Conservation (phyloP, 1,284 basidiomycete genomes). For the Irpex lacteus region DNA sequence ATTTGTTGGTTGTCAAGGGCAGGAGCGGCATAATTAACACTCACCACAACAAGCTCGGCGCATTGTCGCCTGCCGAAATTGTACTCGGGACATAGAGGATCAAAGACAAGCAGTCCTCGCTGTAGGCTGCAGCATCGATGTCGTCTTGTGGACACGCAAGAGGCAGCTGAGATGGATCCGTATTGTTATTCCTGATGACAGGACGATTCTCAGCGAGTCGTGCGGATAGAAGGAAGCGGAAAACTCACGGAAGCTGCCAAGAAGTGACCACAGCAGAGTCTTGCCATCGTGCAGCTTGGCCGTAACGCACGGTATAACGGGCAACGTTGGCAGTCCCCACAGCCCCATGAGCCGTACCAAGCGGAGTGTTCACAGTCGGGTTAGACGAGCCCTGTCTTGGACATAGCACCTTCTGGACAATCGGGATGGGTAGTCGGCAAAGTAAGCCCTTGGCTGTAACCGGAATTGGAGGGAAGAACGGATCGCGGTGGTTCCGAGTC, state of each 20-base stretch:
- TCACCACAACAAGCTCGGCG: constrained; percentile 67
- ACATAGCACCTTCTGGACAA: constrained; percentile 39
- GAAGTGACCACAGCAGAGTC: constrained; percentile 47
- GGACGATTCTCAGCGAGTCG: background rate
- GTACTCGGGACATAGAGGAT: constrained; percentile 65
- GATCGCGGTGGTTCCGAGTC: background rate
- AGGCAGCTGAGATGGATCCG: constrained; percentile 55
- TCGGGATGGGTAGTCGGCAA: constrained; percentile 43
- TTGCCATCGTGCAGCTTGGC: constrained; percentile 57
- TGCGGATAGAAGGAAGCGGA: constrained; percentile 6
- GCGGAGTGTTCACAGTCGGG: constrained; percentile 38
- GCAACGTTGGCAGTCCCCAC: constrained; percentile 43
- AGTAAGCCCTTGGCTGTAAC: constrained; percentile 33
- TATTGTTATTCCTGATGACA: constrained; percentile 44
- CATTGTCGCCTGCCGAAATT: constrained; percentile 31
- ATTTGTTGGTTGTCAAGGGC: background rate
- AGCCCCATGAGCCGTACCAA: constrained; percentile 57
- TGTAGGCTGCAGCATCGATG: constrained; percentile 44
- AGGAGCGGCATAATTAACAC: constrained; percentile 23
- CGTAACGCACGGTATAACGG: constrained; percentile 66
- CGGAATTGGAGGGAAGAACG: constrained; percentile 27
- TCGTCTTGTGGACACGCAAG: constrained; percentile 67
- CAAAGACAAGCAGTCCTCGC: constrained; percentile 80
- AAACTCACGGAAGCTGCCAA: constrained; percentile 65
- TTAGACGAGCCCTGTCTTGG: constrained; percentile 30